Evolutionary conservation across 2,329 filamentous ascomycete genomes (phyloP).

Genomic region (Dothideomycetes sp.): DNA sequence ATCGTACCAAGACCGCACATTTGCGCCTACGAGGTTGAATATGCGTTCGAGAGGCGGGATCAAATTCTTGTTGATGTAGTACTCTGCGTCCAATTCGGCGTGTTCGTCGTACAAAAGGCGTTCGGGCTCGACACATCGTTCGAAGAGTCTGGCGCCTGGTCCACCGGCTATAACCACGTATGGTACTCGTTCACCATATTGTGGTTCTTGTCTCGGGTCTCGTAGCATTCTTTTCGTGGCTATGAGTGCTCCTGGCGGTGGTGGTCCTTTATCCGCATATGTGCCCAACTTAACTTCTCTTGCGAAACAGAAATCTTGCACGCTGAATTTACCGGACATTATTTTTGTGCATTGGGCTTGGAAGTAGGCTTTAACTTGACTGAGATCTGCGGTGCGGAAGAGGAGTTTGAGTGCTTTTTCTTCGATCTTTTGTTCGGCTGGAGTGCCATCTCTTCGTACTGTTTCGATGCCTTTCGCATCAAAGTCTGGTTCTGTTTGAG

Average conservation of each 20-base stretch:
- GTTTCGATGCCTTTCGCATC: constrained; percentile 99
- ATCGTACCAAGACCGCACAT: constrained; percentile 84
- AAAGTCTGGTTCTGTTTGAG: constrained; percentile 74
- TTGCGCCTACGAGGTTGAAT: constrained; percentile 90
- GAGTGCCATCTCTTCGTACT: constrained; percentile 86
- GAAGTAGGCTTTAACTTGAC: constrained; percentile 81
- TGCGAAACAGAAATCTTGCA: constrained; percentile 95
- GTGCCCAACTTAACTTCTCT: constrained; percentile 83
- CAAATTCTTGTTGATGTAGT: constrained; percentile 93
- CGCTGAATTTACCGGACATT: constrained; percentile 75
- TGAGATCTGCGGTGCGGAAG: constrained; percentile 83
- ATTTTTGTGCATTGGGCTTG: constrained; percentile 86
- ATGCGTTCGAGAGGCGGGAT: constrained; percentile 93
- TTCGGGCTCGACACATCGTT: constrained; percentile 84
- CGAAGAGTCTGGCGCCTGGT: constrained; percentile 74
- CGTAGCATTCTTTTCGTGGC: constrained; percentile 77
- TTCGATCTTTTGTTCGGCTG: constrained; percentile 92
- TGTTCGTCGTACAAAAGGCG: constrained; percentile 67
- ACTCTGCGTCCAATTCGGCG: constrained; percentile 79
- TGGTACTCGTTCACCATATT: constrained; percentile 89
- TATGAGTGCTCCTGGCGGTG: constrained; percentile 81
- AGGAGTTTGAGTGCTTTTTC: constrained; percentile 82
- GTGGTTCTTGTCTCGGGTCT: constrained; percentile 78
- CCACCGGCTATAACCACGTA: constrained; percentile 89
- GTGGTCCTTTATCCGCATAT: constrained; percentile 70